Evolutionary conservation across 345 rosid genomes (phyloP), one percentile per base, ranked within the genome.

Genomic region (Gossypium herbaceum): DNA sequence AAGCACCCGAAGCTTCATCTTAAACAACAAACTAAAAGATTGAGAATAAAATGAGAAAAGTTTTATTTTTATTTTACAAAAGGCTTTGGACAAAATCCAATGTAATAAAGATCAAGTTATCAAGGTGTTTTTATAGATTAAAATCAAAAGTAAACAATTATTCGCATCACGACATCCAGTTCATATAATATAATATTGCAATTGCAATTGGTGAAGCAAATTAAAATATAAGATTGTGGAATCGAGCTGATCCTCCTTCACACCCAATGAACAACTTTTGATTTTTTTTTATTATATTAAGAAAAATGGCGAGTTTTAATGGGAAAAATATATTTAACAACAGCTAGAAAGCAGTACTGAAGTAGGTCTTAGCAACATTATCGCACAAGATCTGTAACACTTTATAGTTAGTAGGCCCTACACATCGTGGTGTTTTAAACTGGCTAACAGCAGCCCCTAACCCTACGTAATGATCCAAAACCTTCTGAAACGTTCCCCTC

Each of bases 341-440:
- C 61, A 58, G 3, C 52, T 76, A 68, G 73, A 39, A 88, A 17
- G 92, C 97, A 76, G 88, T 83, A 71, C 99, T 96, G 50, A 84
- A 84, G 87, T 80, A 93, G 73, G 80, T 76, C 83, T 80, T 79
- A 2, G 68, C 85, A 25, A 90, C 95, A 79, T 89, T 93, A 20
- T 22, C 76, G 73, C 79, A 76, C 62, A 96, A 76, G 75, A 96
- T 92, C 72, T 84, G 88, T 58, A 88, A 71, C 73, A 96, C 97
- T 41, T 59, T 64, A 17, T 34, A 76, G 75, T 96, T 90, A 17
- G 56, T 20, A 9, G 88, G 81, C 47, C 90, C 93, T 2, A 96
- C 87, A 55, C 92, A 93, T 63, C 98, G 79, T 0, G 99, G 98
- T 7, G 91, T 90, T 79, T 96, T 96, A 75, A 87, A 93, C 87